Percentiles rank a stretch among this genome's conserved stretches.
phyloP scores from a whole-genome alignment of 192 early-diverging fungal species.

The Podila clonocystis region DNA sequence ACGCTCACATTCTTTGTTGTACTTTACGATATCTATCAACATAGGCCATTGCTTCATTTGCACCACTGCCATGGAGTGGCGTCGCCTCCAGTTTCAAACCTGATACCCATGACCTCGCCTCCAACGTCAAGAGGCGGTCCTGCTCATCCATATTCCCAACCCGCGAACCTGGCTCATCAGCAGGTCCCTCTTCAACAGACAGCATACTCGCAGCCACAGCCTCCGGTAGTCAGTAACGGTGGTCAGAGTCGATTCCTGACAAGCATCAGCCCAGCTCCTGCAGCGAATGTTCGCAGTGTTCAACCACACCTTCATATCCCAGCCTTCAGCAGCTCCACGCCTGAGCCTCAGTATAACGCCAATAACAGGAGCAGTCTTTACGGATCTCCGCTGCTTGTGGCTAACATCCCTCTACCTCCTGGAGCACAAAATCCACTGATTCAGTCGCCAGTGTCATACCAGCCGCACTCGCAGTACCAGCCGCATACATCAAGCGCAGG shows the following conservation, averaged over 20 bases:
- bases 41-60: conserved; percentile 31
- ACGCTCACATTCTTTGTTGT: not conserved
- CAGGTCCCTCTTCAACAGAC: not conserved
- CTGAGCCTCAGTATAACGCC: not conserved
- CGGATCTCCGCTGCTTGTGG: conserved; percentile 28
- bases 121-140: not conserved
- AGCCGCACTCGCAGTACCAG: conserved; percentile 33
- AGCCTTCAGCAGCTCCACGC: conserved; percentile 1
- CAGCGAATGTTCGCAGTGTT: not conserved
- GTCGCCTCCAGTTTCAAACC: not conserved
- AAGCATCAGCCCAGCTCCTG: conserved; percentile 19
- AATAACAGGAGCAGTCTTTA: conserved; percentile 21
- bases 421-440: conserved; percentile 30
- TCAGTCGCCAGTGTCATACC: conserved; percentile 21
- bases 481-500: not conserved
- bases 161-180: not conserved
- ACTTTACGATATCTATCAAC: not conserved
- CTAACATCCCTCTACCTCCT: conserved; percentile 38
- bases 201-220: not conserved
- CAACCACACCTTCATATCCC: not conserved
- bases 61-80: conserved; percentile 34
- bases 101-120: not conserved
- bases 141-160: not conserved
- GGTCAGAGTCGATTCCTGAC: conserved; percentile 11
- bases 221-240: not conserved